Evolutionary conservation across 192 early-diverging fungal genomes (phyloP).

Genomic region (Dissophora ornata): DNA sequence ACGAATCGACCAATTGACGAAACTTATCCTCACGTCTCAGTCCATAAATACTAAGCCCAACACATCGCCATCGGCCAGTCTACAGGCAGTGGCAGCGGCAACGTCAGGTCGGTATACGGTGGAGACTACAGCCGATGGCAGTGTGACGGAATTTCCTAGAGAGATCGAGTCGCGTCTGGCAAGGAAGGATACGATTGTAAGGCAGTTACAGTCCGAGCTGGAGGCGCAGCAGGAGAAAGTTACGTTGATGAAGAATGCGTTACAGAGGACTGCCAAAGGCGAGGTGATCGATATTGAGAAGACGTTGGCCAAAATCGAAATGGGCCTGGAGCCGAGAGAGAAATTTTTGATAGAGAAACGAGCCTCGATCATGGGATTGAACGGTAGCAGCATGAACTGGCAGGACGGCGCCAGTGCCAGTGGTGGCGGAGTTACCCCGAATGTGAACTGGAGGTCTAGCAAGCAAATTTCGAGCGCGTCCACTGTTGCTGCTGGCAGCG

Average conservation of each 20-base stretch:
- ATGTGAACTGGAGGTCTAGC: constrained; percentile 5
- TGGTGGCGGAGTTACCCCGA: too few species aligned
- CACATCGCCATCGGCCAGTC: not conserved
- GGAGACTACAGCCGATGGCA: constrained; percentile 26
- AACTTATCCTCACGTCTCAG: constrained; percentile 77
- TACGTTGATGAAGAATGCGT: constrained; percentile 40
- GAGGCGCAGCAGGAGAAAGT: constrained; percentile 57
- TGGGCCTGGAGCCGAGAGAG: constrained; percentile 26
- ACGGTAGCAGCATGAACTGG: constrained; percentile 11
- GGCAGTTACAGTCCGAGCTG: constrained; percentile 33
- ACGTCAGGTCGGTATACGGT: constrained; percentile 23
- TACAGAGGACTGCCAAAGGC: constrained; percentile 30
- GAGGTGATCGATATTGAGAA: constrained; percentile 37
- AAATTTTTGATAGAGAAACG: constrained; percentile 49
- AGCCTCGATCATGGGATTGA: constrained; percentile 38
- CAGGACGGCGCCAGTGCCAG: constrained; percentile 31
- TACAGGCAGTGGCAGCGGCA: not conserved
- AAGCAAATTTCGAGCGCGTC: not conserved
- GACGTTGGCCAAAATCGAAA: constrained; percentile 52
- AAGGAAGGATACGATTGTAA: constrained; percentile 43
- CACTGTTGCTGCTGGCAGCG: not conserved
- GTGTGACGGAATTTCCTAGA: constrained; percentile 28
- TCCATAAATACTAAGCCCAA: constrained; percentile 28
- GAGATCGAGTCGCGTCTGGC: constrained; percentile 26
- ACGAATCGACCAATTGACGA: constrained; percentile 87